These are phyloP conservation scores for Eucalyptus erythrocorys DNA, from an alignment of 345 rosid genomes.

Conservation along the genomic window DNA sequence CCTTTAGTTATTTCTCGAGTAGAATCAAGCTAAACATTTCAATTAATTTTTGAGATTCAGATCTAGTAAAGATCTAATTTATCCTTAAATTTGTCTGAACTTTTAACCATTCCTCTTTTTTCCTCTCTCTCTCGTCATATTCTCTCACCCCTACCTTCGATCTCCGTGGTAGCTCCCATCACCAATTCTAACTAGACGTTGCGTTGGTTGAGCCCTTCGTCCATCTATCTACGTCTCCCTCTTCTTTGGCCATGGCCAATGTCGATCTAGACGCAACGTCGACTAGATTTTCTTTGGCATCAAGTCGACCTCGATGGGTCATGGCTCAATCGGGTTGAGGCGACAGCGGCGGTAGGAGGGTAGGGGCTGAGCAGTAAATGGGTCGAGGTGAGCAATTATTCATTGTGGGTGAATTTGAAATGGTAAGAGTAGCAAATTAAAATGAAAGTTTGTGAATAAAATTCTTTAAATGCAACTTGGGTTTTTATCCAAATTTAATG, in stretches of 20 bases:
- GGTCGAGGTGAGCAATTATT: not conserved
- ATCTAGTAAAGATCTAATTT: not conserved
- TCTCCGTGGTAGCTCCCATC: not conserved
- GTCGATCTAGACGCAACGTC: not conserved
- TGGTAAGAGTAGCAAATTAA: not conserved
- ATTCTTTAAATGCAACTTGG: not conserved
- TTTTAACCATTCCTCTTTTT: not conserved
- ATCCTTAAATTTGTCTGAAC: not conserved
- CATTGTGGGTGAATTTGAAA: not conserved
- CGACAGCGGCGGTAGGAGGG: accelerated
- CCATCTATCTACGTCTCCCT: not conserved
- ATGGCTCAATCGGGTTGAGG: accelerated
- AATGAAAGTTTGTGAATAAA: not conserved
- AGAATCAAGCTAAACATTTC: not conserved
- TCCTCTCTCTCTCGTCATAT: not conserved
- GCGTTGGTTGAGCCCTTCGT: not conserved
- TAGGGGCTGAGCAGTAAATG: not conserved
- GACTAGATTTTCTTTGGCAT: not conserved
- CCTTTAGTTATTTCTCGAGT: not conserved
- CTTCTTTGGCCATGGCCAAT: not conserved
- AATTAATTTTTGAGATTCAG: not conserved
- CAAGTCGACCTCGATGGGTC: not conserved
- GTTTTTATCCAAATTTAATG: not conserved
- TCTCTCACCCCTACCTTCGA: not conserved
- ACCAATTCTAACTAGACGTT: accelerated